Percentiles rank a stretch among this genome's conserved stretches.
These are phyloP conservation scores for Exophiala sideris DNA, from an alignment of 2,329 filamentous ascomycete species.

Conservation along the genomic window DNA sequence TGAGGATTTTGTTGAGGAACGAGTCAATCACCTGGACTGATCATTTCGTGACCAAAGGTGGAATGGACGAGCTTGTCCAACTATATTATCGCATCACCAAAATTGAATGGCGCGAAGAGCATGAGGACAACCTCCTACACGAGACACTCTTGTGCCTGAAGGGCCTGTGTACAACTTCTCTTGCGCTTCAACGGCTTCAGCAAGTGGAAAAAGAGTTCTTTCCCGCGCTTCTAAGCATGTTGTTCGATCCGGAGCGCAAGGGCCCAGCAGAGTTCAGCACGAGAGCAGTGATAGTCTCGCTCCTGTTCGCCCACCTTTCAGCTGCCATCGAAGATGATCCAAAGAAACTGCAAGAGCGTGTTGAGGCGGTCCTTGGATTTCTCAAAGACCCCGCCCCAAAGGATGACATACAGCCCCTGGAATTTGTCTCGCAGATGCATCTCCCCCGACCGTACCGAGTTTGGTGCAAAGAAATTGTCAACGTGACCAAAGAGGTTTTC, in stretches of 20 bases:
- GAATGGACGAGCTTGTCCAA: constrained; percentile 86
- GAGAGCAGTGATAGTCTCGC: constrained; percentile 80
- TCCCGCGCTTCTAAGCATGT: constrained; percentile 77
- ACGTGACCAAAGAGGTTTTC: constrained; percentile 96
- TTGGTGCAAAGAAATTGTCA: constrained; percentile 89
- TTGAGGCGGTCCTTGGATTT: constrained; percentile 71
- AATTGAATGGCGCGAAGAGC: constrained; percentile 96
- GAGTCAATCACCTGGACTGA: constrained; percentile 97
- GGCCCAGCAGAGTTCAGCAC: constrained; percentile 96
- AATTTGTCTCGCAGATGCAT: constrained; percentile 87
- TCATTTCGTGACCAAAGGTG: constrained; percentile 80
- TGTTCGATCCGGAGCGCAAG: constrained; percentile 98
- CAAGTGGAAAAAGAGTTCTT: constrained; percentile 78
- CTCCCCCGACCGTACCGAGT: constrained; percentile 82
- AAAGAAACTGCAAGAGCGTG: constrained; percentile 63
- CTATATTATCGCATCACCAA: constrained; percentile 88
- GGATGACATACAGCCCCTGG: constrained; percentile 71
- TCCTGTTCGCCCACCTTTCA: constrained; percentile 85
- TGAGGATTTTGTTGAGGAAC: constrained; percentile 82
- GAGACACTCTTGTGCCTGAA: constrained; percentile 92
- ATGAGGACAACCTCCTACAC: constrained; percentile 88
- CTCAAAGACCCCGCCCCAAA: constrained; percentile 74
- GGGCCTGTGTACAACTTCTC: constrained; percentile 85
- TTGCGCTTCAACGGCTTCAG: constrained; percentile 76
- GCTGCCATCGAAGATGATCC: constrained; percentile 49